Percentiles rank a stretch among this genome's conserved stretches.
phyloP scores from a whole-genome alignment of 2,329 filamentous ascomycete species.

The Sarocladiaceae sp. region DNA sequence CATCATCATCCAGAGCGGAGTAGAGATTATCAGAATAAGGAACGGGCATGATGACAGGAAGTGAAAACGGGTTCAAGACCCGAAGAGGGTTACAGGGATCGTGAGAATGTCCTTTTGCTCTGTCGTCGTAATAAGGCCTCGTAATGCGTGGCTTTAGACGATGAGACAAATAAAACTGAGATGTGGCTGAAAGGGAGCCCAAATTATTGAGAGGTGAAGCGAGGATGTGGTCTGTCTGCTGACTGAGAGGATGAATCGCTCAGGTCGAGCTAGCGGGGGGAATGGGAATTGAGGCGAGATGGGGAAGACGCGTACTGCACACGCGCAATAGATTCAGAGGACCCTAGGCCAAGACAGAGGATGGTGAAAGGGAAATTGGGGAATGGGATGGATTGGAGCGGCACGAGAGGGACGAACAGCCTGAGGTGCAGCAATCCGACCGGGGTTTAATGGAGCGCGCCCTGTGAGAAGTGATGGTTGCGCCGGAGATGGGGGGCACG shows the following conservation, averaged over 20 bases:
- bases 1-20: constrained; percentile 36
- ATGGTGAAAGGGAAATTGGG: neutral
- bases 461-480: neutral
- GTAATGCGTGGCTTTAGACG: neutral
- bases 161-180: neutral
- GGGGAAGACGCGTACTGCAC: neutral
- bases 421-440: neutral
- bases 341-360: neutral
- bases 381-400: neutral
- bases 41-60: constrained; percentile 31
- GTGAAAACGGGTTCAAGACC: neutral
- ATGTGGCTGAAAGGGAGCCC: neutral
- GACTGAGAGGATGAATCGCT: too few relatives aligned
- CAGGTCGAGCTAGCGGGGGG: neutral
- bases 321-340: neutral
- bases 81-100: neutral
- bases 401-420: neutral
- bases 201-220: neutral
- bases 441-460: neutral
- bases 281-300: neutral
- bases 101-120: neutral
- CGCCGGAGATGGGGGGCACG: neutral
- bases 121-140: constrained; percentile 7
- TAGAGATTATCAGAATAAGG: constrained; percentile 47
- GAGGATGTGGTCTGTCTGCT: too few relatives aligned